Evolutionary conservation across 2,329 filamentous ascomycete genomes (phyloP), one percentile per base, ranked within the genome.

Genomic region (Botrytis porri): DNA sequence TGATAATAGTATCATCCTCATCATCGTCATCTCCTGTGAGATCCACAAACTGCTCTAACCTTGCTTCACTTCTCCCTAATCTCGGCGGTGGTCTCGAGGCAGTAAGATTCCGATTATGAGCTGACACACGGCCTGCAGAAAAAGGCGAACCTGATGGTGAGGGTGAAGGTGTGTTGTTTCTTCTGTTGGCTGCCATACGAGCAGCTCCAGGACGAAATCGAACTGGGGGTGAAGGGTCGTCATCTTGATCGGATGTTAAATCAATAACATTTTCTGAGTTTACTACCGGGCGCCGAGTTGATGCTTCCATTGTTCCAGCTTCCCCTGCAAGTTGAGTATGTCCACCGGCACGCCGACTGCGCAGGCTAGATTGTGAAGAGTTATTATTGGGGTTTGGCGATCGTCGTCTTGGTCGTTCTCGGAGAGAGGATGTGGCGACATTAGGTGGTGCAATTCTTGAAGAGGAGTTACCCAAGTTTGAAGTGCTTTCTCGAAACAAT

Each of bases 21-120:
- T 81, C 81, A 10, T 82, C 82, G 73, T 88, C 86, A 39, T 81
- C 81, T 59, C 37, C 63, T 4, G 87, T 89, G 16, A 89, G 82
- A 77, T 89, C 87, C 70, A 89, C 88, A 41, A 88, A 80, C 29
- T 78, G 74, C n/a, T 70, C 74, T 18, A 79, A 37, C 12, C 70
- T 73, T 35, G 75, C 75, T 75, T 80, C 77, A 69, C 76, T 80
- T 73, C 79, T 75, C n/a, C 75, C 78, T 37, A 80, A 74, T 39
- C 76, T 62, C 18, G 65, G 71, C 16, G 63, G 63, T 57, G 77
- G 79, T 70, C 76, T 73, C 32, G 74, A 57, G n/a, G 51, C 14
- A 57, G 51, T 57, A 57, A 14, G 51, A 29, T 57, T 57, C 16
- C 51, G 51, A 57, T 32, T 57, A 14, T 29, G 51, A 57, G 51